Evolutionary conservation across 2,329 filamentous ascomycete genomes (phyloP).

Genomic region (Claviceps spartinae): DNA sequence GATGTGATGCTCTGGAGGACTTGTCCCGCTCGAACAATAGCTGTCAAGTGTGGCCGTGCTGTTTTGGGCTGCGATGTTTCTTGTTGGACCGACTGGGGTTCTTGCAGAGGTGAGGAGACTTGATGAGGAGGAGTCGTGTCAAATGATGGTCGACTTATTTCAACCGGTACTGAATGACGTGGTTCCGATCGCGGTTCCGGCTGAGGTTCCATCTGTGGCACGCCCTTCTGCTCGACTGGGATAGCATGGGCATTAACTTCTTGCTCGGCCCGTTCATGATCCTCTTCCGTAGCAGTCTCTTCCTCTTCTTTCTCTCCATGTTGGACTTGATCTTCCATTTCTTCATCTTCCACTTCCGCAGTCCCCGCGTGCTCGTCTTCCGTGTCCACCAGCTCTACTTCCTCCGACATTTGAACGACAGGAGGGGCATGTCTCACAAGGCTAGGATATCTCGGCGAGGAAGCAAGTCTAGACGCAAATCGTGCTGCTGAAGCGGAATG

Average conservation of each 20-base stretch:
- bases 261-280: neutral
- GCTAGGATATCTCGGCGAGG: constrained; percentile 3
- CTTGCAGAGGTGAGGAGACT: constrained; percentile 24
- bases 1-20: constrained; percentile 45
- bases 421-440: neutral
- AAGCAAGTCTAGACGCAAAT: neutral
- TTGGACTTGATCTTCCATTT: neutral
- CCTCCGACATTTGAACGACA: neutral
- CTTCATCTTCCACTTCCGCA: constrained; percentile 6
- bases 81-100: constrained; percentile 17
- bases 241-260: neutral
- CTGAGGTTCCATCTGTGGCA: neutral
- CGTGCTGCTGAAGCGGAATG: neutral
- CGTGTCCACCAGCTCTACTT: neutral
- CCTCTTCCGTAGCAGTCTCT: neutral
- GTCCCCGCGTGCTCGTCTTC: neutral
- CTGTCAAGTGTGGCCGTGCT: constrained; percentile 35
- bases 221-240: neutral
- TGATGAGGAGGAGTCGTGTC: constrained; percentile 21
- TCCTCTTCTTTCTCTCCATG: neutral
- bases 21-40: constrained; percentile 43
- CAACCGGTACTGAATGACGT: constrained; percentile 7
- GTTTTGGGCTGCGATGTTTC: constrained; percentile 17
- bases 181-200: neutral
- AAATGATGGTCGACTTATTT: constrained; percentile 11